Evolutionary conservation across 208 protist species (phyloP), one percentile per base, ranked within the genome.

Genomic region (Trypanosoma avium): DNA sequence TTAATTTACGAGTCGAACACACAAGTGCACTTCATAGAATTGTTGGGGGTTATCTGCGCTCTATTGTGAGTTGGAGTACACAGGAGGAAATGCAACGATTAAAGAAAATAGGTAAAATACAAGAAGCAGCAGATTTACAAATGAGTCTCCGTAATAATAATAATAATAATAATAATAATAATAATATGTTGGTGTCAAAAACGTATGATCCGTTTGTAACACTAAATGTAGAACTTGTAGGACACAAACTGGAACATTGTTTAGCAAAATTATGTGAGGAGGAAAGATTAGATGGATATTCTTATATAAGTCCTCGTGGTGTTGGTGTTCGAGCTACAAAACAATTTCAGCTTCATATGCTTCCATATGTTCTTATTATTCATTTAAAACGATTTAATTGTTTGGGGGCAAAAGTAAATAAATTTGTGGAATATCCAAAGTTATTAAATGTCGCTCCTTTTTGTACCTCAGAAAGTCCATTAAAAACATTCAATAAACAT

Each of bases 121-220:
- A 94, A 53, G 90, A 76, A 49, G 84, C 90, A 33, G 68, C 73
- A 35, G 87, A 96, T 53, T 65, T 96, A 6, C 74, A 81, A 61
- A 80, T 96, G 73, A 75, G 66, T 8, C 15, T 29, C 33, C 46
- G n/a, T n/a, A 19, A 55, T 49, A 15, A 33, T 35, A 40, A 65
- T 45, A 2, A 61, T 49, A 33, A 38, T 61, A 46, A 52, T 43
- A 57, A 33, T 72, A 13, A 32, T 60, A 63, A 52, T 19, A 29
- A 35, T 7, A 68, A 79, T 50, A 64, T 46, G 27, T 49, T 95
- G 2, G 60, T 60, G 42, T 94, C 87, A 13, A 96, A 94, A 58
- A 93, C 90, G 22, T 96, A 94, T 74, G 90, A 96, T 67, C 90
- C 86, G 13, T 84, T 83, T 67, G 88, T 82, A 4, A 88, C 92